phyloP scores from a whole-genome alignment of 495 filamentous ascomycete genomes.

The Trichodelitschia bisporula region DNA sequence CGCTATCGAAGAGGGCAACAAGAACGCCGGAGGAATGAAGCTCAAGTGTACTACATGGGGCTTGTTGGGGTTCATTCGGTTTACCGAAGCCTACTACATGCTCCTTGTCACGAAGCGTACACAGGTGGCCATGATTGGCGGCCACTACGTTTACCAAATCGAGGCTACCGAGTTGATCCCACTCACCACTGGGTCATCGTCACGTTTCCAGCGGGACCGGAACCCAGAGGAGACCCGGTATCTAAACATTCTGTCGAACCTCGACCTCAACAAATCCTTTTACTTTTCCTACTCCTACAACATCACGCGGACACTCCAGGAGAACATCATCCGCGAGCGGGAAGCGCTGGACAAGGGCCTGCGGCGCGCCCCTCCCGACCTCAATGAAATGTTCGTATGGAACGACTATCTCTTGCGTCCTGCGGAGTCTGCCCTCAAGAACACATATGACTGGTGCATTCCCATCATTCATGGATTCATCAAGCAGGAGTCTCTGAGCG shows the following conservation, averaged over 20 bases:
- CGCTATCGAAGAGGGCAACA: conserved; percentile 91
- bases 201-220: conserved; percentile 46
- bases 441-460: conserved; percentile 83
- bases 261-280: conserved; percentile 74
- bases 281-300: conserved; percentile 99
- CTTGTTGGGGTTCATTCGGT: conserved; percentile 78
- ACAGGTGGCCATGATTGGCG: conserved; percentile 85
- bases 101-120: conserved; percentile 85
- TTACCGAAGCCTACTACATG: conserved; percentile 97
- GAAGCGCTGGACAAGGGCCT: conserved; percentile 37
- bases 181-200: conserved; percentile 36
- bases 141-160: conserved; percentile 86
- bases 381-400: conserved; percentile 96
- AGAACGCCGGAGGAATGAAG: conserved; percentile 69
- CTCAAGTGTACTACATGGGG: conserved; percentile 84
- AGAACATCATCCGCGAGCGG: conserved; percentile 73
- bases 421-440: conserved; percentile 40
- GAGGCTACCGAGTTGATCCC: conserved; percentile 89
- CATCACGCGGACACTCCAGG: conserved; percentile 75
- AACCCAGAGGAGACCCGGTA: conserved; percentile 81
- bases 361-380: conserved; percentile 30
- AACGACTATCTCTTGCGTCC: conserved; percentile 74
- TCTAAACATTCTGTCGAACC: conserved; percentile 65
- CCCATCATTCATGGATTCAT: conserved; percentile 93
- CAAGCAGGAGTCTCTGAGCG: conserved; percentile 31